Evolutionary conservation across 768 basidiomycete genomes (phyloP), one percentile per base, ranked within the genome.

Genomic region (Leucosporidium creatinivorum): DNA sequence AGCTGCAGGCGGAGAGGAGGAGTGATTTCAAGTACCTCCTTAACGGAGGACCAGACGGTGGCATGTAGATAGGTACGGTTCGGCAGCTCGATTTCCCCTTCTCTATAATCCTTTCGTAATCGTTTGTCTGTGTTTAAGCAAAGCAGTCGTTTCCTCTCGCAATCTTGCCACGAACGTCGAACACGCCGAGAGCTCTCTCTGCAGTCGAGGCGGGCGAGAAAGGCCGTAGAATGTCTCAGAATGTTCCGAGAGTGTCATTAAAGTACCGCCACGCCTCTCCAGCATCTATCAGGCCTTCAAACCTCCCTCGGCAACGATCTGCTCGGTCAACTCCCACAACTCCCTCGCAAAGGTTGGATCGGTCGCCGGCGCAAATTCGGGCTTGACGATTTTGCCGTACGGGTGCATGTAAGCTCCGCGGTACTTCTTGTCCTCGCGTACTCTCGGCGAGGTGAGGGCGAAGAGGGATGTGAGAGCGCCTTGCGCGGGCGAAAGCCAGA

Each of bases 1-100:
- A 98, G 75, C 80, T 98, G 73, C 79, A 89, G 78, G 86, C 88
- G 68, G 86, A 91, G 67, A 87, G 93, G 68, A 82, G 92, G 84
- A 90, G 93, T 73, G 93, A 96, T 75, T 83, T 94, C 44, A 75
- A 64, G 10, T 63, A 65, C 15, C 61, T 74, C 4, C 67, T 73
- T 58, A 26, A 44, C 28, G 39, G 39, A 2, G 15, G 15, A 2
- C 39, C 39, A 2, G 39, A 44, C 2, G 39, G 15, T 15, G 39
- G 8, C 10, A 12, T 44, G 39, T 44, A 44, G 39, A 44, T 44
- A 44, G 39, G 8, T 44, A 2, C 8, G 15, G 3, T 2, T 17
- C 39, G 8, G 8, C 39, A 2, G 8, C 15, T 44, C 8, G 39
- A 6, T 44, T 44, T 17, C 3, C 8, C 39, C 15, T 44, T 44